Conservation (phyloP, 2,329 filamentous ascomycete genomes). For the Phialophora expanda region DNA sequence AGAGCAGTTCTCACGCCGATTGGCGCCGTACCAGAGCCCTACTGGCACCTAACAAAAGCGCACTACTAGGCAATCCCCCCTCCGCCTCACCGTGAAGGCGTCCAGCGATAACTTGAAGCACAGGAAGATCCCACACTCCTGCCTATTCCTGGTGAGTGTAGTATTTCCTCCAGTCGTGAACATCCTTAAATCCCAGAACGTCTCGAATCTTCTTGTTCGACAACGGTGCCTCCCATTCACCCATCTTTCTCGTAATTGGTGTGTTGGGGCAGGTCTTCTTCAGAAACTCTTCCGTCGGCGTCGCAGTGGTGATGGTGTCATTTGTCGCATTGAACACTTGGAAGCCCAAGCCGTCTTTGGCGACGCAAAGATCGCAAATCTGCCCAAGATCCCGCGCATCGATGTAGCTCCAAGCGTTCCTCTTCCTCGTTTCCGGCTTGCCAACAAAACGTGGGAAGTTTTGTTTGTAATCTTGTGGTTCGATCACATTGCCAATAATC, state of each 20-base stretch:
- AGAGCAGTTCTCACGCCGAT: neutral
- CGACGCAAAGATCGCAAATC: constrained; percentile 62
- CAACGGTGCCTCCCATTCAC: constrained; percentile 63
- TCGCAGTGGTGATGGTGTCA: constrained; percentile 62
- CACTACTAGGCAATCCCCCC: neutral
- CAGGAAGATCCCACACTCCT: neutral
- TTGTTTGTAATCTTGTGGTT: constrained; percentile 64
- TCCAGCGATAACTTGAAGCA: neutral
- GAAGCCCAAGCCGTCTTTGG: constrained; percentile 63
- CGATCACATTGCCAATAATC: constrained; percentile 66
- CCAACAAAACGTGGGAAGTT: constrained; percentile 60
- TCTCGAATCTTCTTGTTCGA: constrained; percentile 65
- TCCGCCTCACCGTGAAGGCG: neutral
- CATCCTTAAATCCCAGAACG: constrained; percentile 64
- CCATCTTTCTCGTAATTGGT: constrained; percentile 62
- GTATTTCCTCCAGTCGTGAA: constrained; percentile 63
- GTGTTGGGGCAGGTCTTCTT: constrained; percentile 56
- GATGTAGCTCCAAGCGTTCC: constrained; percentile 68
- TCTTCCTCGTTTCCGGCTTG: constrained; percentile 57
- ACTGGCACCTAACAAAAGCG: neutral
- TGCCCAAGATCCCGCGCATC: constrained; percentile 67
- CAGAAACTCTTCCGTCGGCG: constrained; percentile 60
- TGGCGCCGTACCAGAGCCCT: neutral
- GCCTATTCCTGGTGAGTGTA: constrained; percentile 29
- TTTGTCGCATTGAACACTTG: constrained; percentile 70